Percentiles rank a stretch among this genome's conserved stretches.
phyloP scores from a whole-genome alignment of 441 rosid genomes.

The Mallotus repandus region DNA sequence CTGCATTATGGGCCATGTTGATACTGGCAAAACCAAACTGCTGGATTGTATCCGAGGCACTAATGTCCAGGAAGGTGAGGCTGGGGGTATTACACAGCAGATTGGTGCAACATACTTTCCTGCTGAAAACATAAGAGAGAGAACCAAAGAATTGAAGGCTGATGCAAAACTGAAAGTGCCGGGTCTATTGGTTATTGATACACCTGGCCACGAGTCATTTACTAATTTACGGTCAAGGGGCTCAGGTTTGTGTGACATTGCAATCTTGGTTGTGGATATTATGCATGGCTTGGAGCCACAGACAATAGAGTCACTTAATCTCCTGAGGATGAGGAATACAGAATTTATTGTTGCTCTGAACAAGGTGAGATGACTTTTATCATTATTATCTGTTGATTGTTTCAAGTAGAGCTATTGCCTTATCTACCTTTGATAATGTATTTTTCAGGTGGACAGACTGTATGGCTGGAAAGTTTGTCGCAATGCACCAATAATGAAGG shows the following conservation, averaged over 20 bases:
- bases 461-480: slow-evolving; percentile 85
- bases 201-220: slow-evolving; percentile 97
- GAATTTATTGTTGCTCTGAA: slow-evolving; percentile 93
- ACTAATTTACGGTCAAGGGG: slow-evolving; percentile 91
- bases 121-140: slow-evolving; percentile 87
- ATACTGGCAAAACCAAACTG: slow-evolving; percentile 96
- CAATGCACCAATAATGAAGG: slow-evolving; percentile 73
- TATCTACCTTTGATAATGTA: slow-evolving; percentile 2
- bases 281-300: slow-evolving; percentile 97
- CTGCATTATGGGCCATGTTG: slow-evolving; percentile 99
- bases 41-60: slow-evolving; percentile 96
- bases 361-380: slow-evolving; percentile 48
- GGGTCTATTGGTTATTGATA: slow-evolving; percentile 93
- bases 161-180: slow-evolving; percentile 94
- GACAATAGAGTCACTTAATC: slow-evolving; percentile 91
- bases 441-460: slow-evolving; percentile 82
- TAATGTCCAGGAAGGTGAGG: slow-evolving; percentile 99
- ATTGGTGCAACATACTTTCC: slow-evolving; percentile 99
- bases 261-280: slow-evolving; percentile 94
- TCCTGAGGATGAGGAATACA: slow-evolving; percentile 81
- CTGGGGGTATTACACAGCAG: slow-evolving; percentile 97
- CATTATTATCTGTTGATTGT: background rate
- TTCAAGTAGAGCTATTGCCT: slow-evolving; percentile 7
- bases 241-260: slow-evolving; percentile 96
- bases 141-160: slow-evolving; percentile 93